Percentiles rank a stretch among this genome's conserved stretches.
phyloP scores from a whole-genome alignment of 495 filamentous ascomycete genomes.

The Physcia stellaris region DNA sequence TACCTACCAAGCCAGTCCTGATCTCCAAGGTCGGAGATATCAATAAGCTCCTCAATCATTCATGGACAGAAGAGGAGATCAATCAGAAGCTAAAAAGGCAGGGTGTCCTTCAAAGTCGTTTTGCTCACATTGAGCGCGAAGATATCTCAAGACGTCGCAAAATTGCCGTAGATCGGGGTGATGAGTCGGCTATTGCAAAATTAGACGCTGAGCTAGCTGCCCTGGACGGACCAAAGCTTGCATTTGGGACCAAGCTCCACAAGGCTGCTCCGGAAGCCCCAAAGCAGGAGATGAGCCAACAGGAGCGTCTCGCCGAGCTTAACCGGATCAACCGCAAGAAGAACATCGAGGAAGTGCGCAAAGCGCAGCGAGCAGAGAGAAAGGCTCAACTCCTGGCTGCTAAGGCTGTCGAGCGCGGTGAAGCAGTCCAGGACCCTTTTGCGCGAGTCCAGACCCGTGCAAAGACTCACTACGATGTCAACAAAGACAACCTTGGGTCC shows the following conservation, averaged over 20 bases:
- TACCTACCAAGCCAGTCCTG: conserved; percentile 55
- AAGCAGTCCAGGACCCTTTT: conserved; percentile 38
- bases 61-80: conserved; percentile 69
- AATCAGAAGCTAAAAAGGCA: conserved; percentile 60
- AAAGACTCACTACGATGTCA: conserved; percentile 47
- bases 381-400: conserved; percentile 34
- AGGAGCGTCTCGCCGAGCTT: conserved; percentile 61
- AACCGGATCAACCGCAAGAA: conserved; percentile 67
- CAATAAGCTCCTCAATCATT: conserved; percentile 58
- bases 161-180: conserved; percentile 45
- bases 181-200: conserved; percentile 43
- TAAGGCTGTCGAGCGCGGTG: conserved; percentile 42
- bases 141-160: conserved; percentile 46
- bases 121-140: conserved; percentile 47
- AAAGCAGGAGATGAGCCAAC: conserved; percentile 35
- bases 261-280: conserved; percentile 25
- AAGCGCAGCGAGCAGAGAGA: conserved; percentile 70
- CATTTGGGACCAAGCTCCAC: conserved; percentile 47
- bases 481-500: conserved; percentile 17
- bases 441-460: conserved; percentile 47
- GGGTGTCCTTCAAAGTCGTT: conserved; percentile 44
- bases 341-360: conserved; percentile 69
- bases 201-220: conserved; percentile 55
- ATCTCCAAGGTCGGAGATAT: conserved; percentile 66
- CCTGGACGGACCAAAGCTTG: conserved; percentile 53